Evolutionary conservation across 2,329 filamentous ascomycete genomes (phyloP).

Genomic region (Xylaria sp.): DNA sequence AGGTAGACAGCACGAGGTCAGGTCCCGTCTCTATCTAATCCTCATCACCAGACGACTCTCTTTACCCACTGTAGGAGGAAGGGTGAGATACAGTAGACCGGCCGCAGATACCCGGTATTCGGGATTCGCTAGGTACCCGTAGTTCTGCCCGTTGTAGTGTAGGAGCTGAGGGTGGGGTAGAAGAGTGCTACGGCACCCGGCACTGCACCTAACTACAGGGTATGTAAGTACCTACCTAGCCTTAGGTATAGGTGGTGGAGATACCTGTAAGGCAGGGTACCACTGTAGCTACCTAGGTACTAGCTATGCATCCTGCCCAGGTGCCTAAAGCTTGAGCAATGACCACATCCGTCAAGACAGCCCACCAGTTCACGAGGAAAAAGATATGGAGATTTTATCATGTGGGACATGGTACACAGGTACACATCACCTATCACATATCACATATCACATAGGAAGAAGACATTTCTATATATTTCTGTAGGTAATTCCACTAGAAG

Average conservation of each 20-base stretch:
- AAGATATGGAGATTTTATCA: neutral
- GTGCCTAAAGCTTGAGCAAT: slow-evolving; percentile 21
- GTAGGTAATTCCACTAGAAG: neutral
- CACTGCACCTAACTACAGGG: too few relatives aligned
- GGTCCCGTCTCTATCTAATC: too few relatives aligned
- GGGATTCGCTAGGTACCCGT: neutral
- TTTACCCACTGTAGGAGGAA: neutral
- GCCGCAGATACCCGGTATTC: neutral
- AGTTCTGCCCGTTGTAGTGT: neutral
- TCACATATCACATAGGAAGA: too few relatives aligned
- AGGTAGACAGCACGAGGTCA: neutral
- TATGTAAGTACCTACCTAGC: too few relatives aligned
- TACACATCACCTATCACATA: neutral
- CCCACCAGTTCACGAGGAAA: slow-evolving; percentile 7
- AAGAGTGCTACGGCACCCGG: too few relatives aligned
- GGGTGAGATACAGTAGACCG: neutral
- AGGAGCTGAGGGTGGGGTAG: neutral
- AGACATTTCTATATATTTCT: too few relatives aligned
- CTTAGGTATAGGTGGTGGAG: too few relatives aligned
- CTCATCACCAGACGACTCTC: neutral
- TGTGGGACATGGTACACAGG: neutral
- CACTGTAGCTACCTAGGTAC: too few relatives aligned
- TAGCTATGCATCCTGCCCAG: too few relatives aligned
- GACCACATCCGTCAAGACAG: neutral
- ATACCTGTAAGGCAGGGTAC: too few relatives aligned